These are phyloP conservation scores for Ceratocystiopsis brevicomis DNA, from an alignment of 2,329 filamentous ascomycete species.

Conservation along the genomic window DNA sequence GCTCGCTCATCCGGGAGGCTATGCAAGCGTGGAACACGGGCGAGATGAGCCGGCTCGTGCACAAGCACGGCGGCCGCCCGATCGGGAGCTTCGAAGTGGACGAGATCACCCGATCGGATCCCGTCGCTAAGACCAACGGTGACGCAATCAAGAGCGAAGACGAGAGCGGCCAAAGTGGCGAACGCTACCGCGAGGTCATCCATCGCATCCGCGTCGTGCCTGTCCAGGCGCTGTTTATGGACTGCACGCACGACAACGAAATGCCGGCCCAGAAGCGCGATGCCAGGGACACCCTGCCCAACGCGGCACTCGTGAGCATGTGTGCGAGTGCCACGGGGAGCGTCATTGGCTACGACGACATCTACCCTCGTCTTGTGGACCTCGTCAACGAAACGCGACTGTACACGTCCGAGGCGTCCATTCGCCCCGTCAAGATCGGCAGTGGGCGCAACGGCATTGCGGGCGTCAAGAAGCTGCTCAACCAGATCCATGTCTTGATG, in stretches of 20 bases:
- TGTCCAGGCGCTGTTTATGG: constrained; percentile 92
- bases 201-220: constrained; percentile 71
- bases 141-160: constrained; percentile 32
- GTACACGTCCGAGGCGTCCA: constrained; percentile 55
- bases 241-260: constrained; percentile 98
- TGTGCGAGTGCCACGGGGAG: constrained; percentile 87
- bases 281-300: constrained; percentile 81
- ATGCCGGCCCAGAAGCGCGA: constrained; percentile 88
- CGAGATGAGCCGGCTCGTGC: constrained; percentile 81
- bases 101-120: constrained; percentile 44
- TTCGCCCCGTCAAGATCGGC: constrained; percentile 40
- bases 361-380: constrained; percentile 86
- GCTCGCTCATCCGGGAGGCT: constrained; percentile 81
- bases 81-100: constrained; percentile 97
- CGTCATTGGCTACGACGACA: constrained; percentile 94
- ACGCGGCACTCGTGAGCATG: constrained; percentile 87
- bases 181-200: constrained; percentile 41
- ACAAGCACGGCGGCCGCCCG: constrained; percentile 79
- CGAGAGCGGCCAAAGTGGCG: background rate
- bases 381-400: constrained; percentile 73
- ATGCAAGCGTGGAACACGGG: constrained; percentile 97
- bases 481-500: constrained; percentile 90
- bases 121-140: constrained; percentile 23
- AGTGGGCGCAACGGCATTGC: constrained; percentile 71
- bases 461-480: constrained; percentile 77